These are phyloP conservation scores for Capniomyces stellatus DNA, from an alignment of 371 early-diverging fungal genomes.

Conservation along the genomic window DNA sequence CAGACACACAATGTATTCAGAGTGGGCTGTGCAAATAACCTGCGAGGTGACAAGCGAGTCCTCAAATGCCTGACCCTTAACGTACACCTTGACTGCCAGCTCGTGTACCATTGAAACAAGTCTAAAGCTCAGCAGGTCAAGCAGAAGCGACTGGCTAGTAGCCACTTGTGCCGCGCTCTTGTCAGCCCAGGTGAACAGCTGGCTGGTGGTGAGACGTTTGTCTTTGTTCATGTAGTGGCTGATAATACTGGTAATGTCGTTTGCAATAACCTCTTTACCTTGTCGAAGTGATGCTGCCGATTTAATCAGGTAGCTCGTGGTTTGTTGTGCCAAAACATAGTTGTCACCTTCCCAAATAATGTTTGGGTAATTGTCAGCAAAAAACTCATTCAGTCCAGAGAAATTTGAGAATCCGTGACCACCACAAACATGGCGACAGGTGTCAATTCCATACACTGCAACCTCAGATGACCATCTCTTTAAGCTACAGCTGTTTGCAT, in stretches of 20 bases:
- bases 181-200: neutral
- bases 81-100: slow-evolving; percentile 31
- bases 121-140: slow-evolving; percentile 49
- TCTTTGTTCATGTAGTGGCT: neutral
- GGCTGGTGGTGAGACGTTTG: neutral
- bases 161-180: slow-evolving; percentile 2
- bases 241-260: neutral
- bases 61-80: slow-evolving; percentile 38
- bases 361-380: slow-evolving; percentile 40
- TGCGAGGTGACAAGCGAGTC: slow-evolving; percentile 42
- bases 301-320: slow-evolving; percentile 44
- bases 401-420: slow-evolving; percentile 68
- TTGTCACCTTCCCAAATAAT: slow-evolving; percentile 73
- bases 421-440: slow-evolving; percentile 53
- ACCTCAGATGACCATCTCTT: slow-evolving; percentile 61
- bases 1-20: slow-evolving; percentile 36
- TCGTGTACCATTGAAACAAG: slow-evolving; percentile 23
- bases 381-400: slow-evolving; percentile 56
- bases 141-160: slow-evolving; percentile 28
- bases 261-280: neutral
- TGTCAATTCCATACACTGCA: slow-evolving; percentile 64
- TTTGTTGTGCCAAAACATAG: slow-evolving; percentile 54
- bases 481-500: slow-evolving; percentile 65
- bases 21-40: slow-evolving; percentile 41
- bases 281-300: slow-evolving; percentile 18